phyloP scores from a whole-genome alignment of 495 filamentous ascomycete species.

The Xylaria longipes region DNA sequence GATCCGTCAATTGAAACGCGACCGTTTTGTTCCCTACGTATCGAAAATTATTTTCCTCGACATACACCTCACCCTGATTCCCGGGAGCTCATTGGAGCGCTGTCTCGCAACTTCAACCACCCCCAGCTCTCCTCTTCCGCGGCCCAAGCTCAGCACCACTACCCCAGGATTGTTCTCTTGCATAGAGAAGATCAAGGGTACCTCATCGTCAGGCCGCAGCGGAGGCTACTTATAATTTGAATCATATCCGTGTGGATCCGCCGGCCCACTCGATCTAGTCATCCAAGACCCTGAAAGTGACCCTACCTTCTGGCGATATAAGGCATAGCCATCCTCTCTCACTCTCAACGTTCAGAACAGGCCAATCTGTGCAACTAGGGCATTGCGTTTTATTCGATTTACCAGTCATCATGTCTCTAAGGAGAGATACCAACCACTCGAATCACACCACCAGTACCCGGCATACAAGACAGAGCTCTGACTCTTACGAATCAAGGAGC shows the following conservation, averaged over 20 bases:
- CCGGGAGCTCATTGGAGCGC: slow-evolving; percentile 22
- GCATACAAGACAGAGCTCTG: slow-evolving; percentile 66
- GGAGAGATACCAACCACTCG: slow-evolving; percentile 41
- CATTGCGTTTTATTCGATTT: slow-evolving; percentile 21
- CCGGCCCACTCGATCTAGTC: slow-evolving; percentile 35
- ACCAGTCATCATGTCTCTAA: slow-evolving; percentile 35
- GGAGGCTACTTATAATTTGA: slow-evolving; percentile 29
- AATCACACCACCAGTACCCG: slow-evolving; percentile 59
- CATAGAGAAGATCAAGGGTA: slow-evolving; percentile 35
- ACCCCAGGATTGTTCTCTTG: slow-evolving; percentile 40
- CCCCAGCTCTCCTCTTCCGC: slow-evolving; percentile 28
- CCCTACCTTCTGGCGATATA: slow-evolving; percentile 31
- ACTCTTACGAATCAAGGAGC: slow-evolving; percentile 69
- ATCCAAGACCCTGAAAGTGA: slow-evolving; percentile 35
- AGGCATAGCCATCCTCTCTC: slow-evolving; percentile 31
- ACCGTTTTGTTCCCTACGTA: slow-evolving; percentile 26
- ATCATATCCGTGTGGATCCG: slow-evolving; percentile 34
- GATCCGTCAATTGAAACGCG: slow-evolving; percentile 27
- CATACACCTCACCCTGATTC: slow-evolving; percentile 15
- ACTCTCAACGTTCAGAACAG: slow-evolving; percentile 18
- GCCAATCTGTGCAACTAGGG: slow-evolving; percentile 28
- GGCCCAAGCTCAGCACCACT: slow-evolving; percentile 38
- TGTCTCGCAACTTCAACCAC: slow-evolving; percentile 7
- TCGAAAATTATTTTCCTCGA: slow-evolving; percentile 13
- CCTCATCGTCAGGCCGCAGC: slow-evolving; percentile 40